Percentiles rank a stretch among this genome's conserved stretches.
Conservation (phyloP, 768 basidiomycete species). For the Lactarius sp. region DNA sequence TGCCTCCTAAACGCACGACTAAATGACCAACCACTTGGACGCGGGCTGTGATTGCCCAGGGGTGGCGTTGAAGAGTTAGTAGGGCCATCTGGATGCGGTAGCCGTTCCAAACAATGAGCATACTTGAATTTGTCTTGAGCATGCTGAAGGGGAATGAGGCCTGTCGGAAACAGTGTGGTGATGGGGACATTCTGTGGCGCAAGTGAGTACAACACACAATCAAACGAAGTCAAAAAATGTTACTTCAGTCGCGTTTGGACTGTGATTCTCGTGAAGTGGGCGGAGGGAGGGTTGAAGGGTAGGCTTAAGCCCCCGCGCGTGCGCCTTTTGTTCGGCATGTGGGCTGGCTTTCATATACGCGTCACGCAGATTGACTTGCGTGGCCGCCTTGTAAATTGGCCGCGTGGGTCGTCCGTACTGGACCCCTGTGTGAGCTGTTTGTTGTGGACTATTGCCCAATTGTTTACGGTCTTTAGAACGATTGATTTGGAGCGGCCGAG, state of each 20-base stretch:
- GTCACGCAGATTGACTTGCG: constrained; percentile 13
- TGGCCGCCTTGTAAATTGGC: constrained; percentile 5
- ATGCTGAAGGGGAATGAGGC: constrained; percentile 13
- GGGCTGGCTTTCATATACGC: neutral
- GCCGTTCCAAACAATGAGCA: constrained; percentile 19
- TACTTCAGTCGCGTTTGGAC: constrained; percentile 3
- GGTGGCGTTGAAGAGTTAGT: neutral
- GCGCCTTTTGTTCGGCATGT: neutral
- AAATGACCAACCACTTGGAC: constrained; percentile 9
- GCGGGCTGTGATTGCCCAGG: neutral
- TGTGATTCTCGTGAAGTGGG: neutral
- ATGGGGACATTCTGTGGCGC: constrained; percentile 6
- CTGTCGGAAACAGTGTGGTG: constrained; percentile 8
- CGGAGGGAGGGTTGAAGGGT: neutral
- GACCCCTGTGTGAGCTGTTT: neutral
- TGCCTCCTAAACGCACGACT: constrained; percentile 13
- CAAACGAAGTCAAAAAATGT: neutral
- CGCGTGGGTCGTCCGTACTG: neutral
- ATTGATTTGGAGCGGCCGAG: constrained; percentile 14
- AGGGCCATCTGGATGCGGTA: neutral
- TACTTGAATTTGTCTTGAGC: constrained; percentile 20
- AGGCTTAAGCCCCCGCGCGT: neutral
- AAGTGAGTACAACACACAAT: neutral
- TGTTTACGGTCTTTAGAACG: constrained; percentile 8
- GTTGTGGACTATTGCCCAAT: neutral